Evolutionary conservation across 2,329 filamentous ascomycete species (phyloP).

Genomic region (Fusarium subglutinans): DNA sequence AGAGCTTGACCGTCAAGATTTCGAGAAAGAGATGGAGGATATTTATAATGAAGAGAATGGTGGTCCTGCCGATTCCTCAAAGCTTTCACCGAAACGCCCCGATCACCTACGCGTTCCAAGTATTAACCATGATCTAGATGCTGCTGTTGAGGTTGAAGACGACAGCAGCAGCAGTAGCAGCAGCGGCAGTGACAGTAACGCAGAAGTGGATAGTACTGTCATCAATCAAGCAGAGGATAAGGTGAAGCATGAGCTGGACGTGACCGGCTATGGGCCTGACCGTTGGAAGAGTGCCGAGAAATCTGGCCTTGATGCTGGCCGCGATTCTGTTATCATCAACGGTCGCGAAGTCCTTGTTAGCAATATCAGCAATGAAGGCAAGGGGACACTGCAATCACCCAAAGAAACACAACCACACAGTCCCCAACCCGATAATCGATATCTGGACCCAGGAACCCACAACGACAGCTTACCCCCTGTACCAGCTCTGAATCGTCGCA

Average conservation of each 20-base stretch:
- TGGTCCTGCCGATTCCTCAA: constrained; percentile 24
- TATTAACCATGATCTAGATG: constrained; percentile 74
- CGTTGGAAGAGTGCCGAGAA: constrained; percentile 74
- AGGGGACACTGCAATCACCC: constrained; percentile 61
- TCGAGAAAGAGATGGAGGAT: constrained; percentile 68
- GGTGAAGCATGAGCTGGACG: constrained; percentile 73
- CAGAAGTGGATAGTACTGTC: constrained; percentile 1
- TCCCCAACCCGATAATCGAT: constrained; percentile 43
- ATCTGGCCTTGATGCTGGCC: constrained; percentile 68
- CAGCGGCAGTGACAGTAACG: neutral
- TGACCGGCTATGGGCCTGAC: constrained; percentile 81
- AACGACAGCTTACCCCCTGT: constrained; percentile 67
- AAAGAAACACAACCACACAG: constrained; percentile 47
- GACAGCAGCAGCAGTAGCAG: constrained; percentile 20
- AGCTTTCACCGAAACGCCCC: constrained; percentile 49
- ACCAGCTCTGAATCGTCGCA: constrained; percentile 65
- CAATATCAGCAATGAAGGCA: constrained; percentile 70
- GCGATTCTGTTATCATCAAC: constrained; percentile 75
- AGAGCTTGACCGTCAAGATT: constrained; percentile 68
- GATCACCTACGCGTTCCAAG: constrained; percentile 54
- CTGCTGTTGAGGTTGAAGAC: constrained; percentile 50
- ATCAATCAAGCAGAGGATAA: constrained; percentile 63
- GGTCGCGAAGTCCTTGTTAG: constrained; percentile 77
- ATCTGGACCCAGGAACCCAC: constrained; percentile 47
- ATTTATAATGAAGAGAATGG: constrained; percentile 65